Base-by-base conservation (phyloP, 1,284 basidiomycete genomes). In the Leccinum subrobustum region DNA sequence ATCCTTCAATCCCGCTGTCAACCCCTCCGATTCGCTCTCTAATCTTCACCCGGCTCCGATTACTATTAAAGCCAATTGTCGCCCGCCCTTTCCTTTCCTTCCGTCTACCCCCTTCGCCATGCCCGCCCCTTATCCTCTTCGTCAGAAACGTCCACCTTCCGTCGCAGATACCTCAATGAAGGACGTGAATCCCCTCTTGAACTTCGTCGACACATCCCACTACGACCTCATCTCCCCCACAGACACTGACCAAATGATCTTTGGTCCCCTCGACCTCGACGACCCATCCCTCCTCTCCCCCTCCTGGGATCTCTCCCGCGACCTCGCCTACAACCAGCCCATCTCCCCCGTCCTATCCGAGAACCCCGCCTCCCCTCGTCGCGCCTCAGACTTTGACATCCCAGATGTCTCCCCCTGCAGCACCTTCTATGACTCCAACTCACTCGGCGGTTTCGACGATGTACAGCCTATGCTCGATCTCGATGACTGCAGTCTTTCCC, bases 211-310 rank as follows among this genome's bases (percentile, higher is more conserved):
- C 63, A 57, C 63, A 52, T 58, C 68, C 35, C 60, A 69, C n/a
- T 72, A 71, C 64, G 66, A 73, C 51, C 63, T 78, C 64, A 65
- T 76, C 50, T 77, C 83, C 63, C 71, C 75, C 27, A 0, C 44
- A 5, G 84, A 74, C 63, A 64, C 72, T 42, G 76, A 86, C 73
- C 81, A 83, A 64, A 79, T 88, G 78, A 81, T 89, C 73, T 87
- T 88, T 44, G 77, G 77, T 44, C 81, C 81, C 60, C 76, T 88
- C 74, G 86, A 89, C 65, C 78, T 89, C 71, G 87, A 91, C 68
- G 84, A 68, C 18, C 64, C 60, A 35, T 54, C 86, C 62, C 67
- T 74, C 58, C 70, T 75, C 64, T 70, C 72, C 56, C 72, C 75
- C 25, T 68, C 76, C 16, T 86, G 84, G 84, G 83, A 83, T 52